Evolutionary conservation across 2,329 filamentous ascomycete genomes (phyloP).

Genomic region (Pseudogymnoascus pannorum): DNA sequence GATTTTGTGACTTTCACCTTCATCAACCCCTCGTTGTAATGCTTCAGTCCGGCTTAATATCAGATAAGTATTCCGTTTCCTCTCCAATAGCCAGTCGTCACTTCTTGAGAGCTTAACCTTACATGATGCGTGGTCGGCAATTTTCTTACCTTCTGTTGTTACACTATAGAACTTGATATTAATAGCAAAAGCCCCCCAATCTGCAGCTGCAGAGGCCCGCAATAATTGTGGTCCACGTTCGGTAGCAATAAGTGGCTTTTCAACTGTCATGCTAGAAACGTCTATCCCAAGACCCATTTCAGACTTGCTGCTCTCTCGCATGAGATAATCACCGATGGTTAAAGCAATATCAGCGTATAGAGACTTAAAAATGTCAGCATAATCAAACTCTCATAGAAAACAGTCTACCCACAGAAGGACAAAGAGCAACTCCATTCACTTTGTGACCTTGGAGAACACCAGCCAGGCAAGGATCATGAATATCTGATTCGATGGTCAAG

Average conservation of each 20-base stretch:
- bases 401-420: conserved; percentile 22
- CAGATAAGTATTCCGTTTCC: conserved; percentile 46
- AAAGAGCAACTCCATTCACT: conserved; percentile 49
- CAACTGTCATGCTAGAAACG: conserved; percentile 46
- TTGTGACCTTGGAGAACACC: conserved; percentile 47
- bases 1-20: conserved; percentile 34
- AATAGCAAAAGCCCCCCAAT: conserved; percentile 35
- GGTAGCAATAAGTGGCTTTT: conserved; percentile 44
- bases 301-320: conserved; percentile 31
- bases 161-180: conserved; percentile 40
- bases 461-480: conserved; percentile 24
- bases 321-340: conserved; percentile 49
- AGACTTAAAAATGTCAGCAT: conserved; percentile 18
- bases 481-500: conserved; percentile 45
- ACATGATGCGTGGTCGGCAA: conserved; percentile 41
- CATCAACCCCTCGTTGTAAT: conserved; percentile 37
- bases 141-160: conserved; percentile 39
- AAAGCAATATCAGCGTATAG: conserved; percentile 55
- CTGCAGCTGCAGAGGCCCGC: conserved; percentile 42
- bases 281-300: conserved; percentile 36
- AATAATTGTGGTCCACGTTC: conserved; percentile 34
- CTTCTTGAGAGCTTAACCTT: conserved; percentile 43
- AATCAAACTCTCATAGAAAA: not conserved
- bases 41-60: conserved; percentile 37
- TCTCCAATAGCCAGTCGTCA: conserved; percentile 41